Conservation (phyloP, 768 basidiomycete species). For the Saitozyma podzolica region DNA sequence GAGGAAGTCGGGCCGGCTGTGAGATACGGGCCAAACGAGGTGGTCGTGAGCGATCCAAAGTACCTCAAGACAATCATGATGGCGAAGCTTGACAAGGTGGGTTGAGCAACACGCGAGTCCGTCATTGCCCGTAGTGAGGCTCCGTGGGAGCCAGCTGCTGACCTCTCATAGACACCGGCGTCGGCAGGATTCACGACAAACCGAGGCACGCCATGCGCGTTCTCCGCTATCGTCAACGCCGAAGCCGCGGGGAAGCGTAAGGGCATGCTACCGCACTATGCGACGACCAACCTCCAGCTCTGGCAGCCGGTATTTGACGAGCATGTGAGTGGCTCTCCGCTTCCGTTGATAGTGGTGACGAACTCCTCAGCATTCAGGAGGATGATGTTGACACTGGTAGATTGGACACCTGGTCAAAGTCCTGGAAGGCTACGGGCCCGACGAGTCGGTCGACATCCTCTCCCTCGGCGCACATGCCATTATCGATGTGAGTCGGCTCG, state of each 20-base stretch:
- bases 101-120: not conserved
- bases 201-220: not conserved
- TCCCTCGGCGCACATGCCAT: not conserved
- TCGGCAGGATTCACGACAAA: not conserved
- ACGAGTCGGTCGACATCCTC: constrained; percentile 2
- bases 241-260: constrained; percentile 11
- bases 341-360: too few species aligned
- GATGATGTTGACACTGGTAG: not conserved
- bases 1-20: constrained; percentile 1
- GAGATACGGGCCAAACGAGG: constrained; percentile 8
- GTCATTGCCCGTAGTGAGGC: not conserved
- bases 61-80: constrained; percentile 2
- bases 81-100: constrained; percentile 2
- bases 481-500: constrained; percentile 7
- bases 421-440: too few species aligned
- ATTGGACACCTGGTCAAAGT: too few species aligned
- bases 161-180: not conserved
- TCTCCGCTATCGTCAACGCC: constrained; percentile 3
- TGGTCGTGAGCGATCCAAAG: constrained; percentile 6
- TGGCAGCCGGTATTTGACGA: constrained; percentile 6
- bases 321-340: too few species aligned
- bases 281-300: not conserved
- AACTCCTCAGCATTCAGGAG: not conserved
- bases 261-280: constrained; percentile 10
- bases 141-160: not conserved